These are phyloP conservation scores for Carex scoparia DNA, from an alignment of 176 grass and related monocot species.

Conservation along the genomic window DNA sequence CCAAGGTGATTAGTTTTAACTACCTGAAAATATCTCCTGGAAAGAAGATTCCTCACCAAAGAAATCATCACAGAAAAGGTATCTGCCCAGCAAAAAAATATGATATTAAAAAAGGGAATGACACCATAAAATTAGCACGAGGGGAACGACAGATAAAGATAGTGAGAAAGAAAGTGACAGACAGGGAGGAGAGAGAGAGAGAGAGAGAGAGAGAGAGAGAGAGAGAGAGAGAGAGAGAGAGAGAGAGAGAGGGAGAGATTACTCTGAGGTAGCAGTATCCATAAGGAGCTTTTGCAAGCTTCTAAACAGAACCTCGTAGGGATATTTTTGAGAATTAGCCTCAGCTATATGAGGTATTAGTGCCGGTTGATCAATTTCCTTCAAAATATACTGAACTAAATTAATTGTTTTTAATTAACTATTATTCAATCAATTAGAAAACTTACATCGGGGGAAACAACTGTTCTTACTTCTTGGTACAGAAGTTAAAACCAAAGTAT, in stretches of 20 bases:
- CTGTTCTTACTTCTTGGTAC: neutral
- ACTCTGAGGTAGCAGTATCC: slow-evolving; percentile 97
- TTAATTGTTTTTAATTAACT: neutral
- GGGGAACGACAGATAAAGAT: neutral
- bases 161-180: too few species aligned
- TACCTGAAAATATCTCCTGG: slow-evolving; percentile 97
- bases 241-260: neutral
- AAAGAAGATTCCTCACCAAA: slow-evolving; percentile 92
- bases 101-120: neutral
- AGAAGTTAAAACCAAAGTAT: slow-evolving; percentile 2
- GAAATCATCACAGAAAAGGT: slow-evolving; percentile 95
- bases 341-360: slow-evolving; percentile 99
- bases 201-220: neutral
- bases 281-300: slow-evolving; percentile 99
- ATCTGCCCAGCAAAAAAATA: slow-evolving; percentile 36
- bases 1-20: neutral
- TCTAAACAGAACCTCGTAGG: slow-evolving; percentile 99
- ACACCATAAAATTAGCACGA: neutral
- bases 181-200: neutral
- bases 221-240: neutral
- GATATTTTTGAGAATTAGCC: slow-evolving; percentile 93
- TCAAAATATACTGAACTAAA: slow-evolving; percentile 36
- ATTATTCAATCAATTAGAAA: neutral
- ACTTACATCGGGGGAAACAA: neutral
- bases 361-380: slow-evolving; percentile 99